Conservation (phyloP, 2,329 filamentous ascomycete genomes). For the Ophiostoma quercus region DNA sequence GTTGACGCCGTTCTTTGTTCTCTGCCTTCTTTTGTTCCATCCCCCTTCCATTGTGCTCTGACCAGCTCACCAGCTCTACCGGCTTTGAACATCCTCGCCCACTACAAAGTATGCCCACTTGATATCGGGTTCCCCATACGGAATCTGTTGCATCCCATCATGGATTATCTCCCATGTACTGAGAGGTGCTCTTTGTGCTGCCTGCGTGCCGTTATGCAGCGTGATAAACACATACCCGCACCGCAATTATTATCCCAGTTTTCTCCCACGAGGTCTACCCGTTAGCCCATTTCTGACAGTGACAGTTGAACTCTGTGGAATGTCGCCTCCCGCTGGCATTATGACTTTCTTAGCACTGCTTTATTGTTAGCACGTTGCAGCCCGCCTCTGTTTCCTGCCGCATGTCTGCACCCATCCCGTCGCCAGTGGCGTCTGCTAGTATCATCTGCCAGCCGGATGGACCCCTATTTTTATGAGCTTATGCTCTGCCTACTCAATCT, state of each 20-base stretch:
- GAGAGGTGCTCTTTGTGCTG: neutral
- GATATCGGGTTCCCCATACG: neutral
- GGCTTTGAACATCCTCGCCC: neutral
- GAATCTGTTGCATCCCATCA: neutral
- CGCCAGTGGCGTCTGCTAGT: slow-evolving; percentile 4
- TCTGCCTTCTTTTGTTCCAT: slow-evolving; percentile 1
- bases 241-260: neutral
- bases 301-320: neutral
- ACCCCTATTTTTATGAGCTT: neutral
- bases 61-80: neutral
- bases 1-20: neutral
- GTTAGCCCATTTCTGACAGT: neutral
- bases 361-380: neutral
- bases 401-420: neutral
- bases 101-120: neutral
- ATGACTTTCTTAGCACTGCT: neutral
- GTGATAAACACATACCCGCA: slow-evolving; percentile 1
- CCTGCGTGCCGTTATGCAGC: neutral
- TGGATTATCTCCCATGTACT: neutral
- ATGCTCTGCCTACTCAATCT: too few species aligned
- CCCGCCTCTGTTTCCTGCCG: neutral
- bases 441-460: neutral
- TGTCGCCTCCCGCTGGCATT: neutral
- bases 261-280: neutral
- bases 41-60: neutral